Base-by-base conservation (phyloP, 2,329 filamentous ascomycete species). In the Monilinia fructicola region DNA sequence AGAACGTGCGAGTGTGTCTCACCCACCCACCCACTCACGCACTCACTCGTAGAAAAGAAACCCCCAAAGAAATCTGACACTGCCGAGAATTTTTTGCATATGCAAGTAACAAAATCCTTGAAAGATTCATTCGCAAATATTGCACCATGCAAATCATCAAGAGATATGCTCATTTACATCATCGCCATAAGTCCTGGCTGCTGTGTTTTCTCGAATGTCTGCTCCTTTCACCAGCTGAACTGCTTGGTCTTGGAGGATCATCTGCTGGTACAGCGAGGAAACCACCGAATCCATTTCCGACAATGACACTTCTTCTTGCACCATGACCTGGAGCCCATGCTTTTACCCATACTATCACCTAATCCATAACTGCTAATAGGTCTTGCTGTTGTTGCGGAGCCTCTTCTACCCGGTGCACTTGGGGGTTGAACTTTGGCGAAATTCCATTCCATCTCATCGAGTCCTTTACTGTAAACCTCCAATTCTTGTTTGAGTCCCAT, bases 381-480 rank as follows among this genome's bases (percentile, higher is more conserved):
- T 42, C 82, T 74, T 1, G 79, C 78, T 4, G 72, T 73, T 12
- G 72, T 74, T 11, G 71, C 72, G 54, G 77, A 78, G 23, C 78
- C 77, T 2, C 78, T 74, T 6, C 78, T 74, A 10, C 78, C 77
- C 2, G 73, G 71, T 3, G 74, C 75, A 1, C 76, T 70, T 14
- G 78, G 76, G 0, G 86, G 85, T 42, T 84, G 79, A 67, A 89
- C 84, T 28, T 81, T 80, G 2, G 86, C 87, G 74, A 89, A 87
- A 70, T 88, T 87, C 87, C 87, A 90, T 72, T 90, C 87, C 31
- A 87, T 78, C 73, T 90, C 87, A 69, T 88, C 85, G 3, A 87
- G 78, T n/a, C 86, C 86, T 76, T 90, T 90, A 73, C 83, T 85
- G 76, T 87, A 90, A 48, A 90, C 82, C 70, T 86, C 82, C 28